Conservation (phyloP, 2,329 filamentous ascomycete genomes). For the Drechslerella coelobrocha region DNA sequence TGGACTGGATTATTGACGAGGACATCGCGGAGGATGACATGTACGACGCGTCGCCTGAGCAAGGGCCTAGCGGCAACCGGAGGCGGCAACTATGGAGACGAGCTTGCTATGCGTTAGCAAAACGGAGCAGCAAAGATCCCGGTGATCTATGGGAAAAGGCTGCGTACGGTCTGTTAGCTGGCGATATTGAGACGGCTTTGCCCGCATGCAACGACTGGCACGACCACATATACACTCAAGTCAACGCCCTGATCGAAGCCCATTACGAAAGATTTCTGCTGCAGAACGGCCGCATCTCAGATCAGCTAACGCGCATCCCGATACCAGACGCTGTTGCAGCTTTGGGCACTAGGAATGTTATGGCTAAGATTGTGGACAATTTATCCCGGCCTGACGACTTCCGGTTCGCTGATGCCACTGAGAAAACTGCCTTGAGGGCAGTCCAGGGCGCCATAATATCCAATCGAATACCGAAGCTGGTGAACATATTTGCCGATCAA, state of each 20-base stretch:
- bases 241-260: constrained; percentile 81
- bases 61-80: constrained; percentile 58
- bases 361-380: constrained; percentile 64
- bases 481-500: constrained; percentile 52
- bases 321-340: constrained; percentile 68
- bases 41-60: constrained; percentile 54
- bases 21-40: constrained; percentile 61
- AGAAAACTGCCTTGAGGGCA: constrained; percentile 70
- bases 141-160: constrained; percentile 82
- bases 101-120: constrained; percentile 75
- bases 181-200: constrained; percentile 76
- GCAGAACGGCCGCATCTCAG: constrained; percentile 64
- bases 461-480: constrained; percentile 52
- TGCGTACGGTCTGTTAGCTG: constrained; percentile 87
- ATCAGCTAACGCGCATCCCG: constrained; percentile 66
- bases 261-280: constrained; percentile 77
- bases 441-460: constrained; percentile 78
- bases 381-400: constrained; percentile 41
- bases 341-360: constrained; percentile 60
- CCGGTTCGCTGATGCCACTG: constrained; percentile 64
- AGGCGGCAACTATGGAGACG: constrained; percentile 71
- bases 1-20: constrained; percentile 62
- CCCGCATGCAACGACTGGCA: constrained; percentile 78
- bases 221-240: constrained; percentile 83
- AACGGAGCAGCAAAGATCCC: constrained; percentile 66